Conservation (phyloP, 257 asterid genomes). For the Nicotiana paniculata region DNA sequence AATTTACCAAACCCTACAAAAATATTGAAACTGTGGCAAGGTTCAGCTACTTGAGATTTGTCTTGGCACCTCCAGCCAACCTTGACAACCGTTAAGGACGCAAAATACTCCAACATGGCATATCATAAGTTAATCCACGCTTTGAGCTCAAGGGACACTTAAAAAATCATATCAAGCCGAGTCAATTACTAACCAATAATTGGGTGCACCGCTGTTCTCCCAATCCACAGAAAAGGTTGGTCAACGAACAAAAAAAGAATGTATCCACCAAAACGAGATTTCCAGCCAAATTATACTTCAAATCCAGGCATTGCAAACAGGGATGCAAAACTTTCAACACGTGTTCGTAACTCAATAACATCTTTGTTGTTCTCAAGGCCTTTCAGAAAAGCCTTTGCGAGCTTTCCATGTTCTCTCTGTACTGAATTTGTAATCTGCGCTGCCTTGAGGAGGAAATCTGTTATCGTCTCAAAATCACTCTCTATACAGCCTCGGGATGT, state of each 20-base stretch:
- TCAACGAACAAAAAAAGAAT: background rate
- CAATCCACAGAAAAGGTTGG: background rate
- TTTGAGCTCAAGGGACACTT: background rate
- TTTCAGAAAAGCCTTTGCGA: slow-evolving; percentile 52
- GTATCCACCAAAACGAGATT: background rate
- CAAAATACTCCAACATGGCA: background rate
- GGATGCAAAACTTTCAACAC: slow-evolving; percentile 80
- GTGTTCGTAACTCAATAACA: slow-evolving; percentile 50
- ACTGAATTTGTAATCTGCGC: slow-evolving; percentile 55
- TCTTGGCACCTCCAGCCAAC: background rate
- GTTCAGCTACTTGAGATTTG: background rate
- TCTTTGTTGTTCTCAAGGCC: slow-evolving; percentile 83
- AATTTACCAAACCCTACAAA: slow-evolving; percentile 6
- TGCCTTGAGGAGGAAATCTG: slow-evolving; percentile 68
- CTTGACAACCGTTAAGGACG: background rate
- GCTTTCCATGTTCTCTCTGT: slow-evolving; percentile 70
- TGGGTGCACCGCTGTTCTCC: background rate
- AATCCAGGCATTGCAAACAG: slow-evolving; percentile 92
- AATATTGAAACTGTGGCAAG: background rate
- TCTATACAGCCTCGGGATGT: slow-evolving; percentile 89
- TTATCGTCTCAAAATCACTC: slow-evolving; percentile 63
- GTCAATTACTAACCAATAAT: background rate
- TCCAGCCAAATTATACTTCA: slow-evolving; percentile 32
- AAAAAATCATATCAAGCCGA: background rate
- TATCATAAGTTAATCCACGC: background rate